Conservation (phyloP, 176 grass and related monocot genomes). For the Saccharum officinarum region DNA sequence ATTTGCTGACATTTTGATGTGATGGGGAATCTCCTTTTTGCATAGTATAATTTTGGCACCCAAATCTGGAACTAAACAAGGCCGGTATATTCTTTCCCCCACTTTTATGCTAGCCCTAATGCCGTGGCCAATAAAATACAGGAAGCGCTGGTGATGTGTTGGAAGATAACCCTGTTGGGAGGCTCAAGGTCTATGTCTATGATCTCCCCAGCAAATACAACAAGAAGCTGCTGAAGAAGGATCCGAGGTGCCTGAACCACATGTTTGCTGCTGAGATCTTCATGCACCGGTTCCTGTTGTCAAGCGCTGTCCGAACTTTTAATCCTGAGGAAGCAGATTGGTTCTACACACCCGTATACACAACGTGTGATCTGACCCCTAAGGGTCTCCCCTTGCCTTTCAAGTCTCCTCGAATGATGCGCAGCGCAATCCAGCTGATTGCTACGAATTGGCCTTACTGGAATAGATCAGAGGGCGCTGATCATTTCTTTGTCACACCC, state of each 20-base stretch:
- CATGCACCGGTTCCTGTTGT: slow-evolving; percentile 84
- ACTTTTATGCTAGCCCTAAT: slow-evolving; percentile 26
- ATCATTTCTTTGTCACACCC: slow-evolving; percentile 92
- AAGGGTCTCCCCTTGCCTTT: slow-evolving; percentile 77
- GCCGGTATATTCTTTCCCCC: slow-evolving; percentile 39
- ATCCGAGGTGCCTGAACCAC: slow-evolving; percentile 84
- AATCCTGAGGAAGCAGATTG: slow-evolving; percentile 87
- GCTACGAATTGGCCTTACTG: slow-evolving; percentile 80
- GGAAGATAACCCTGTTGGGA: slow-evolving; percentile 81
- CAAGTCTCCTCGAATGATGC: slow-evolving; percentile 86
- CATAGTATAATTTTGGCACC: too few species aligned
- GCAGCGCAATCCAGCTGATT: slow-evolving; percentile 76
- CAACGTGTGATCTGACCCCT: slow-evolving; percentile 81
- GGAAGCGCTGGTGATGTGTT: slow-evolving; percentile 84
- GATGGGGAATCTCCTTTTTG: too few species aligned
- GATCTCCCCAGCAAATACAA: slow-evolving; percentile 90
- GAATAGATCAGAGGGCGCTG: slow-evolving; percentile 88
- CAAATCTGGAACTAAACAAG: too few species aligned
- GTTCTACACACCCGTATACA: slow-evolving; percentile 88
- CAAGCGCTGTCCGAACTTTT: slow-evolving; percentile 73
- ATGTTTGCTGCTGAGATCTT: slow-evolving; percentile 95
- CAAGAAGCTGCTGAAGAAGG: slow-evolving; percentile 75
- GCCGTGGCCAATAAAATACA: slow-evolving; percentile 41
- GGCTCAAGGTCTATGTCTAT: slow-evolving; percentile 87
- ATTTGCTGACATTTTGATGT: too few species aligned